These are phyloP conservation scores for Hemileia vastatrix DNA, from an alignment of 1,284 basidiomycete genomes.

Conservation along the genomic window DNA sequence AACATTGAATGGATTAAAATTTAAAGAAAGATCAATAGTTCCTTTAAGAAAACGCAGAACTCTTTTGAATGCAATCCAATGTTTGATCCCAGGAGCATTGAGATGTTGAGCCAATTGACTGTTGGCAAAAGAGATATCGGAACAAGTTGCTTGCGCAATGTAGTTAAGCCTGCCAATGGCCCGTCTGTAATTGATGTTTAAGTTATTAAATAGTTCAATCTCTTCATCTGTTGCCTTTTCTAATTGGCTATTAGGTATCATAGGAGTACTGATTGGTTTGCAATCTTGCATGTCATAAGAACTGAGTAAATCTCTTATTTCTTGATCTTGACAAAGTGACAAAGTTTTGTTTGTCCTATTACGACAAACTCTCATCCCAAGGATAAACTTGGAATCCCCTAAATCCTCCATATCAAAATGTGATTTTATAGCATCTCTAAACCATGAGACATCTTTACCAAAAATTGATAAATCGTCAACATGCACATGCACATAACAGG, in stretches of 20 bases:
- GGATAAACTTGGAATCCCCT: neutral
- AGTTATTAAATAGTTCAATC: neutral
- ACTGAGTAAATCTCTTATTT: neutral
- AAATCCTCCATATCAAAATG: slow-evolving; percentile 1
- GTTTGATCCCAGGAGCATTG: neutral
- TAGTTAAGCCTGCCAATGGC: neutral
- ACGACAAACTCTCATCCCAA: neutral
- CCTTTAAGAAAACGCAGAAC: neutral
- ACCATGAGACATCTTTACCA: neutral
- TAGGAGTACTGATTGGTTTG: neutral
- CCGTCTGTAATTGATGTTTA: neutral
- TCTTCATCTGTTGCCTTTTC: neutral
- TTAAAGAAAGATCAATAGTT: too few relatives aligned
- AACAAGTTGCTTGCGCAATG: neutral
- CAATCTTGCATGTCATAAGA: neutral
- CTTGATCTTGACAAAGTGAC: neutral
- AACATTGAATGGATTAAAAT: too few relatives aligned
- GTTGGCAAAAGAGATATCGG: neutral
- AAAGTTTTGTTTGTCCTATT: neutral
- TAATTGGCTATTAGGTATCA: neutral
- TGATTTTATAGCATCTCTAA: neutral
- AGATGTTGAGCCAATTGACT: slow-evolving; percentile 6
- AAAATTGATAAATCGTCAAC: neutral
- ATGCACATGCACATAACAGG: neutral
- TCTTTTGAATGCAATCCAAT: neutral